Conservation (phyloP, 495 filamentous ascomycete species). For the Margaritispora aquatica region DNA sequence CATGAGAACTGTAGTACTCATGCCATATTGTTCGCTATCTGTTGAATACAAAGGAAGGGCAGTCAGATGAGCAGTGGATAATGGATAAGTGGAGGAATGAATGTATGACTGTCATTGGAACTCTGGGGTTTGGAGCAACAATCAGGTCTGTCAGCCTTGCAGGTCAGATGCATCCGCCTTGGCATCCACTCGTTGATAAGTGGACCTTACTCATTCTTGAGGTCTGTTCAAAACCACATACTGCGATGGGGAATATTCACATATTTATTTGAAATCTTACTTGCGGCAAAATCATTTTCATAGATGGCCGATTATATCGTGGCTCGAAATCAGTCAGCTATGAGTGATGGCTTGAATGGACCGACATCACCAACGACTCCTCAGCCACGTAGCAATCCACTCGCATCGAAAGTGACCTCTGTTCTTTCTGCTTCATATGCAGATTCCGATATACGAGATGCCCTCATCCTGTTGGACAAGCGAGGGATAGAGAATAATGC, state of each 20-base stretch:
- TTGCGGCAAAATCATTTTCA: neutral
- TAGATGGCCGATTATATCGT: slow-evolving; percentile 22
- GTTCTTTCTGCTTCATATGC: slow-evolving; percentile 90
- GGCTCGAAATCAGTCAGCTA: slow-evolving; percentile 18
- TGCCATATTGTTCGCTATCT: neutral
- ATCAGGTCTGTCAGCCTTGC: neutral
- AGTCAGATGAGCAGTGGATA: neutral
- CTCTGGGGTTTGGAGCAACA: too few relatives aligned
- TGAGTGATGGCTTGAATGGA: slow-evolving; percentile 15
- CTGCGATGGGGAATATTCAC: too few relatives aligned
- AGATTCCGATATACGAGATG: slow-evolving; percentile 86
- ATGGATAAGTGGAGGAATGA: neutral
- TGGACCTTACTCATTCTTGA: too few relatives aligned
- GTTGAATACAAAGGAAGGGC: too few relatives aligned
- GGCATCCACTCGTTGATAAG: too few relatives aligned
- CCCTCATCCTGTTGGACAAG: slow-evolving; percentile 69
- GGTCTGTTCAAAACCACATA: too few relatives aligned
- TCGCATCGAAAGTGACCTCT: slow-evolving; percentile 68
- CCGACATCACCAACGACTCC: slow-evolving; percentile 20
- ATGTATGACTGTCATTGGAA: neutral
- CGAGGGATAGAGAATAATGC: slow-evolving; percentile 66
- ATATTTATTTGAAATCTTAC: neutral
- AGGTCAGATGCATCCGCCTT: neutral
- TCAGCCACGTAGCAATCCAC: slow-evolving; percentile 40
- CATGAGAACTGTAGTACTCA: neutral